Evolutionary conservation across 768 basidiomycete genomes (phyloP).

Genomic region (Gymnopilus junonius): DNA sequence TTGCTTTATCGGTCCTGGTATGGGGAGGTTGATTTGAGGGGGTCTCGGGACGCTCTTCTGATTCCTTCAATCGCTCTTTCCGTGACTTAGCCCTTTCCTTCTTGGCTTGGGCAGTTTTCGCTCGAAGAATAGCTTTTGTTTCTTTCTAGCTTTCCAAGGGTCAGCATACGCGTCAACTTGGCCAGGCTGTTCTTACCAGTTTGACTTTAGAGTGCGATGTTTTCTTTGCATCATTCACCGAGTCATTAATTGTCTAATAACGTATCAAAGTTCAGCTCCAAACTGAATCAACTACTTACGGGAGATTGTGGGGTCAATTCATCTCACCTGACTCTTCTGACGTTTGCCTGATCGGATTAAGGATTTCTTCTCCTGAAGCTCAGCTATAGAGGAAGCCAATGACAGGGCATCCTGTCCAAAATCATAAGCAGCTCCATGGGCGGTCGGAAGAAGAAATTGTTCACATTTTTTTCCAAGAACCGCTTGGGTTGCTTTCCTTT

Average conservation of each 20-base stretch:
- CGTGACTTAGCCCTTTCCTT: constrained; percentile 9
- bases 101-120: constrained; percentile 23
- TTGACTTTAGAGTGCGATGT: constrained; percentile 37
- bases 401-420: constrained; percentile 46
- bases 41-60: neutral
- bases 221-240: constrained; percentile 29
- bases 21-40: neutral
- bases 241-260: neutral
- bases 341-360: constrained; percentile 43
- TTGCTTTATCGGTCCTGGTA: neutral
- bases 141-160: constrained; percentile 39
- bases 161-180: neutral
- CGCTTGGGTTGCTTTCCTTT: constrained; percentile 36
- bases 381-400: constrained; percentile 52
- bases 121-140: constrained; percentile 41
- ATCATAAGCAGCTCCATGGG: constrained; percentile 5
- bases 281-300: constrained; percentile 25
- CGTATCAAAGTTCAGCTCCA: constrained; percentile 20
- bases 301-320: neutral
- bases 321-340: constrained; percentile 43
- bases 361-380: constrained; percentile 48
- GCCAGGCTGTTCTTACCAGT: constrained; percentile 34
- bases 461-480: constrained; percentile 42
- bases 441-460: constrained; percentile 4
- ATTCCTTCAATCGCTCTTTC: constrained; percentile 10